A percentile compares a stretch with the other conserved stretches of the same genome.
These are phyloP conservation scores for Achaetomium macrosporum DNA, from an alignment of 2,329 filamentous ascomycete species.

Conservation along the genomic window DNA sequence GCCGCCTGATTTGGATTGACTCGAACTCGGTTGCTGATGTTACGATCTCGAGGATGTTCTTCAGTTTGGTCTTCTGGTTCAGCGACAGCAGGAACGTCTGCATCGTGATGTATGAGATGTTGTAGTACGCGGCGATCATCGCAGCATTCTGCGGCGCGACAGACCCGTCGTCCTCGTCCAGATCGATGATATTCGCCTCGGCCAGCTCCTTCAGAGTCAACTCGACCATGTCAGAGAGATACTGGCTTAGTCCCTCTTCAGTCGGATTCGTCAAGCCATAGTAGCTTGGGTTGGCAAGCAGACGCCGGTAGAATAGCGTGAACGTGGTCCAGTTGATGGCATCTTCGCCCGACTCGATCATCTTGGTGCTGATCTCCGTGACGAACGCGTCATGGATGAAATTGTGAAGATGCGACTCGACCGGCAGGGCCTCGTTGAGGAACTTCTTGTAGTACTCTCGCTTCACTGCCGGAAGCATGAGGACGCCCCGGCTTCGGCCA, in stretches of 20 bases:
- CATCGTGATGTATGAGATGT: slow-evolving; percentile 99
- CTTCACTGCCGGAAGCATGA: slow-evolving; percentile 93
- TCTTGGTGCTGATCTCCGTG: slow-evolving; percentile 92
- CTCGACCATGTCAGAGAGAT: slow-evolving; percentile 91
- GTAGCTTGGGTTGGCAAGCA: slow-evolving; percentile 93
- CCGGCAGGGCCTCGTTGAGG: slow-evolving; percentile 87
- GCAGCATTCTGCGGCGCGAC: slow-evolving; percentile 88
- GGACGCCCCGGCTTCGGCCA: slow-evolving; percentile 78
- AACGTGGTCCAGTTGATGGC: slow-evolving; percentile 98
- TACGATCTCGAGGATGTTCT: slow-evolving; percentile 93
- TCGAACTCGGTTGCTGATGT: slow-evolving; percentile 97
- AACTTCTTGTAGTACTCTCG: slow-evolving; percentile 99
- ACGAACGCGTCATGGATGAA: slow-evolving; percentile 96
- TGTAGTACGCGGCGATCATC: slow-evolving; percentile 99
- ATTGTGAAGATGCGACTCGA: slow-evolving; percentile 88
- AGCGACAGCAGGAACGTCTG: slow-evolving; percentile 94
- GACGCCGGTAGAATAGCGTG: slow-evolving; percentile 93
- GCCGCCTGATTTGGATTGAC: slow-evolving; percentile 84
- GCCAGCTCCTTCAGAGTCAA: slow-evolving; percentile 82
- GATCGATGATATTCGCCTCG: slow-evolving; percentile 91
- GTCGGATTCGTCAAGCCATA: slow-evolving; percentile 85
- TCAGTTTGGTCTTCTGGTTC: slow-evolving; percentile 83
- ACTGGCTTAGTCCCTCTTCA: slow-evolving; percentile 87
- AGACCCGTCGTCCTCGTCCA: slow-evolving; percentile 88
- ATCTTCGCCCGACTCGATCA: slow-evolving; percentile 91